These are phyloP conservation scores for Moesziomyces antarcticus DNA, from an alignment of 1,284 basidiomycete genomes.

Conservation along the genomic window DNA sequence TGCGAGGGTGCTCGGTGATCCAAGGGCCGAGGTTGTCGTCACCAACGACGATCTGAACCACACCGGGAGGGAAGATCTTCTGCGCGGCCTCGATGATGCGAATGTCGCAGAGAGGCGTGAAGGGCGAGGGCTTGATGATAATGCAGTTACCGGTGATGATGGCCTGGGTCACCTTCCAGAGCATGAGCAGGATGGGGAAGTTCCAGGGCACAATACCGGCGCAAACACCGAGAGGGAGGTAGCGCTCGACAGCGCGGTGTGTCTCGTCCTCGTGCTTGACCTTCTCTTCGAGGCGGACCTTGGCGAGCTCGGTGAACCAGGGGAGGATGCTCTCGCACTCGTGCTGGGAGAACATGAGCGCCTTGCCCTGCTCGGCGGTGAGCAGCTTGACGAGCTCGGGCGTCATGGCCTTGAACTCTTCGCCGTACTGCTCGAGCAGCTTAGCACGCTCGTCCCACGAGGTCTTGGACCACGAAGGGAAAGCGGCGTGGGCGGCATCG, in stretches of 20 bases:
- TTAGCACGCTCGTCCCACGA: conserved; percentile 41
- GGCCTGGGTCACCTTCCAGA: conserved; percentile 44
- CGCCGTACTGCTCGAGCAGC: conserved; percentile 26
- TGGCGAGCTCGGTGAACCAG: conserved; percentile 38
- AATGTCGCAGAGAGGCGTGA: conserved; percentile 48
- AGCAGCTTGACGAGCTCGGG: conserved; percentile 43
- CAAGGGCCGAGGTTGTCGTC: conserved; percentile 41
- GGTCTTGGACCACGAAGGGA: conserved; percentile 34
- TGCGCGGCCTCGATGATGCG: conserved; percentile 45
- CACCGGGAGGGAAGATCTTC: conserved; percentile 47
- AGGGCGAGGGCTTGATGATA: conserved; percentile 54
- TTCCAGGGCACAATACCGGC: conserved; percentile 53
- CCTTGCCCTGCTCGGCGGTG: conserved; percentile 47
- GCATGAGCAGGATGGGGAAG: conserved; percentile 46
- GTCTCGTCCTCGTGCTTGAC: conserved; percentile 28
- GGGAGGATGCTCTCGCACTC: conserved; percentile 28
- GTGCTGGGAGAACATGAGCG: conserved; percentile 12
- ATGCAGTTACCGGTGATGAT: conserved; percentile 47
- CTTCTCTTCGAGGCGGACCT: conserved; percentile 35
- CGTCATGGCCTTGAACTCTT: conserved; percentile 27
- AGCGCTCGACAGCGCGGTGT: conserved; percentile 20
- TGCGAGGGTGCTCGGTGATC: conserved; percentile 45
- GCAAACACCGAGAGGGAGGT: conserved; percentile 41
- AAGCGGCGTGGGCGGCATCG: conserved; percentile 38
- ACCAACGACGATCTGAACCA: conserved; percentile 43